A percentile compares a stretch with the other conserved stretches of the same genome.
These are phyloP conservation scores for Ophiostoma sp. DNA, from an alignment of 2,329 filamentous ascomycete genomes.

Conservation along the genomic window DNA sequence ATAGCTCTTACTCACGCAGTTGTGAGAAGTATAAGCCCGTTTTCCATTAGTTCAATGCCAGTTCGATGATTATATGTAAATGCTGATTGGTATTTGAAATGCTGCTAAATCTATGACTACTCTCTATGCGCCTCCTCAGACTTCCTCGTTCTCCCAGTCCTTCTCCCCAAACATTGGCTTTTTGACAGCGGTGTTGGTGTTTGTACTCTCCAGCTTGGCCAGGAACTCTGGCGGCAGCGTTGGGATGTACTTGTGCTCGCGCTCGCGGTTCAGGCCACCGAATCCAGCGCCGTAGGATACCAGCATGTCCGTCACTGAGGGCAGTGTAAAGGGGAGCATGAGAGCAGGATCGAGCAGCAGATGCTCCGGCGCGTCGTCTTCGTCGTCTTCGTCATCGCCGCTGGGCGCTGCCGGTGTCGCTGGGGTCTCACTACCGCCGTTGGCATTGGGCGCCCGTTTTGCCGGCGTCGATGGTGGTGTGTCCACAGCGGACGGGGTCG, in stretches of 20 bases:
- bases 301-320: conserved; percentile 95
- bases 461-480: conserved; percentile 19
- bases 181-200: conserved; percentile 37
- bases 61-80: background rate
- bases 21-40: too few species aligned
- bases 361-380: conserved; percentile 65
- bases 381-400: conserved; percentile 49
- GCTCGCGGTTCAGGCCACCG: conserved; percentile 83
- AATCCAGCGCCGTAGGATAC: conserved; percentile 92
- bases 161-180: conserved; percentile 56
- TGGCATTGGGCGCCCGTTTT: conserved; percentile 27
- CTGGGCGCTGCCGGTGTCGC: conserved; percentile 41
- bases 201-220: conserved; percentile 68
- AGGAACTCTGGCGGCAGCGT: conserved; percentile 92
- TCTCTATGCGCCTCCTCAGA: conserved; percentile 32
- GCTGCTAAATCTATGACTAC: background rate
- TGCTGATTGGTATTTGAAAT: background rate
- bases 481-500: background rate
- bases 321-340: conserved; percentile 91
- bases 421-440: conserved; percentile 30
- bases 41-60: too few species aligned
- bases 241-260: conserved; percentile 91
- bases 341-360: conserved; percentile 82
- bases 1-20: too few species aligned
- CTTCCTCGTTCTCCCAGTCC: conserved; percentile 63